Base-by-base conservation (phyloP, 1,284 basidiomycete species). In the Trichosporon faecale region DNA sequence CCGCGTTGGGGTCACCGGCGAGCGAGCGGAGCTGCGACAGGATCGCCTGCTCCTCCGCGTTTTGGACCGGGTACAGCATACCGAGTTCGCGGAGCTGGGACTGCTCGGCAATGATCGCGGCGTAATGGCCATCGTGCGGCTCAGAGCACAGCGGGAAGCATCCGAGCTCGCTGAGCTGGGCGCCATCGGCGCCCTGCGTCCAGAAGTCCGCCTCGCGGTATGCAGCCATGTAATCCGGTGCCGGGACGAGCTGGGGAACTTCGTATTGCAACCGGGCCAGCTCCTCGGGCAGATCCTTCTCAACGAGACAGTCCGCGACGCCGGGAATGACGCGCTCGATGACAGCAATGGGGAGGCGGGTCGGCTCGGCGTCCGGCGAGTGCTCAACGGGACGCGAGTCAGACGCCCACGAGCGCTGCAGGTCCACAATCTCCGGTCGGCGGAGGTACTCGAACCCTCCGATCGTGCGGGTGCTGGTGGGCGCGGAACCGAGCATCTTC, bases 401-500 rank as follows among this genome's bases (percentile, higher is more conserved):
- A 0, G 65, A 66, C 3, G 40, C 29, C 68, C 68, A 69, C 16
- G 65, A 66, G 16, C 60, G 57, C 44, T 69, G 68, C 16, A 69
- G 60, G 46, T 69, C 68, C 44, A 69, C 33, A 23, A 69, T 63
- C 29, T 69, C 68, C 7, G 68, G 35, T 18, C 68, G 68, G 18
- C 68, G 68, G 25, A 69, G 60, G 65, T 69, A 69, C 60, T 69
- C 68, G 46, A 69, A 69, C 3, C 68, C 68, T 11, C 68, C 65
- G 25, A 69, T 66, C 14, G 68, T 69, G 23, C 18, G 40, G 27
- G 29, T 61, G 57, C 57, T 61, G 16, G 57, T 31, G 3, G 57
- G 29, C 2, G 40, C 25, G 11, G 49, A 52, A 4, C 40, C 64
- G 3, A 37, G 40, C 25, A 31, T 7, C 4, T 29, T 29, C 14